phyloP scores from a whole-genome alignment of 2,329 filamentous ascomycete species.

The Apiospora saccharicola region DNA sequence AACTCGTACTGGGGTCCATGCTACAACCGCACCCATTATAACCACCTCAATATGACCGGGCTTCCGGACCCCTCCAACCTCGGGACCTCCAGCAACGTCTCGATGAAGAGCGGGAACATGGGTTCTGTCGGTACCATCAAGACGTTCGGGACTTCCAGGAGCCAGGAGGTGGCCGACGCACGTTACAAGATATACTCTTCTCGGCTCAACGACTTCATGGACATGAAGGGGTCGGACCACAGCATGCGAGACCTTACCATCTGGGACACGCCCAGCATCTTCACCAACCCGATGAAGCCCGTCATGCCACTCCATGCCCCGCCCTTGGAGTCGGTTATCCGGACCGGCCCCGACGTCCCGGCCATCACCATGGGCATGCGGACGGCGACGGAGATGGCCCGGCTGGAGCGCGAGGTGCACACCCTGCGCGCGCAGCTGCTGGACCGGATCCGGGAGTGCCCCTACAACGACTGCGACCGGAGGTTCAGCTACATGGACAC shows the following conservation, averaged over 20 bases:
- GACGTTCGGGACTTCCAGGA: background rate
- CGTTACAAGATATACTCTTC: conserved; percentile 11
- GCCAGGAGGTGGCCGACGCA: conserved; percentile 23
- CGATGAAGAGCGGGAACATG: background rate
- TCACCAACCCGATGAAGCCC: conserved; percentile 42
- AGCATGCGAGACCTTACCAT: conserved; percentile 42
- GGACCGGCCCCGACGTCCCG: conserved; percentile 44
- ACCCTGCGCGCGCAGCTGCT: conserved; percentile 45
- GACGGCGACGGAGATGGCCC: conserved; percentile 49
- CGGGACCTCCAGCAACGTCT: too few species aligned
- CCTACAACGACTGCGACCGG: conserved; percentile 47
- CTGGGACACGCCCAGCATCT: conserved; percentile 39
- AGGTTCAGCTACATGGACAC: conserved; percentile 42
- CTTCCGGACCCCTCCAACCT: too few species aligned
- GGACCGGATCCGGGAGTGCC: conserved; percentile 47
- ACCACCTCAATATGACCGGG: background rate
- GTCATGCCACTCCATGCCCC: conserved; percentile 46
- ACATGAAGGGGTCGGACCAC: conserved; percentile 25
- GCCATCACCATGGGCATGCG: conserved; percentile 47
- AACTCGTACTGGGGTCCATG: background rate
- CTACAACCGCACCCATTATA: background rate
- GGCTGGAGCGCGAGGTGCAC: conserved; percentile 46
- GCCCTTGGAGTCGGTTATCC: conserved; percentile 46
- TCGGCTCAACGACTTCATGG: conserved; percentile 26
- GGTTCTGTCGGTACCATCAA: conserved; percentile 22